A percentile compares a stretch with the other conserved stretches of the same genome.
Evolutionary conservation across 768 basidiomycete genomes (phyloP).

Genomic region (Trametes meyenii): DNA sequence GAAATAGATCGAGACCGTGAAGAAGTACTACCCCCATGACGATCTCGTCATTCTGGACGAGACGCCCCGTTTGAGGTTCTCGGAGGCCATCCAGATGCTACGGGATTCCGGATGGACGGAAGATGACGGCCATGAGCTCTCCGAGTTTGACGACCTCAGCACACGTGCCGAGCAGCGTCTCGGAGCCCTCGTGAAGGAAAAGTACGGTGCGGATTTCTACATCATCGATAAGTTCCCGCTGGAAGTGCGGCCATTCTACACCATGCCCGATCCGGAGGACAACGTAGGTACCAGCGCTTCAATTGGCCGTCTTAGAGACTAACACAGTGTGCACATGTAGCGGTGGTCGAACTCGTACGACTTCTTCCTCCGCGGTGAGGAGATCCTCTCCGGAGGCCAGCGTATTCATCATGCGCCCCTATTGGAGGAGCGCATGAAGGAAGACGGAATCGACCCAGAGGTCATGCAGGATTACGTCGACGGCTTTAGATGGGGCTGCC

Average conservation of each 20-base stretch:
- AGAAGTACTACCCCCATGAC: slow-evolving; percentile 54
- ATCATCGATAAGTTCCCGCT: slow-evolving; percentile 97
- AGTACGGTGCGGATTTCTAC: slow-evolving; percentile 97
- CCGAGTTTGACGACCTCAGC: slow-evolving; percentile 63
- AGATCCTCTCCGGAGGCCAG: slow-evolving; percentile 97
- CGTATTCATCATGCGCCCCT: slow-evolving; percentile 89
- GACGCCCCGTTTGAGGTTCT: slow-evolving; percentile 52
- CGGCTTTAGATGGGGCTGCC: slow-evolving; percentile 91
- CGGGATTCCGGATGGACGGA: slow-evolving; percentile 45
- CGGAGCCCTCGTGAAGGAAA: slow-evolving; percentile 88
- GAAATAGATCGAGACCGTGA: slow-evolving; percentile 41
- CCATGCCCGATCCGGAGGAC: slow-evolving; percentile 95
- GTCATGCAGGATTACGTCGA: slow-evolving; percentile 93
- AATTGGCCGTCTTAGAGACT: slow-evolving; percentile 12
- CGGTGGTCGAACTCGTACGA: slow-evolving; percentile 97
- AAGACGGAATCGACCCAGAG: slow-evolving; percentile 84
- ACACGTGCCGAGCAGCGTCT: slow-evolving; percentile 94
- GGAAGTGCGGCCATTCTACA: slow-evolving; percentile 95
- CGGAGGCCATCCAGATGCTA: slow-evolving; percentile 56
- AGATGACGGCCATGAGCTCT: slow-evolving; percentile 36
- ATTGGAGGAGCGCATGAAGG: slow-evolving; percentile 82
- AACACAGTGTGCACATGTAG: slow-evolving; percentile 38
- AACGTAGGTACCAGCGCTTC: slow-evolving; percentile 52
- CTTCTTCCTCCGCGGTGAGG: slow-evolving; percentile 99
- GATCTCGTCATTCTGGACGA: slow-evolving; percentile 58